Base-by-base conservation (phyloP, 2,329 filamentous ascomycete genomes). In the Clarireedia sp. region DNA sequence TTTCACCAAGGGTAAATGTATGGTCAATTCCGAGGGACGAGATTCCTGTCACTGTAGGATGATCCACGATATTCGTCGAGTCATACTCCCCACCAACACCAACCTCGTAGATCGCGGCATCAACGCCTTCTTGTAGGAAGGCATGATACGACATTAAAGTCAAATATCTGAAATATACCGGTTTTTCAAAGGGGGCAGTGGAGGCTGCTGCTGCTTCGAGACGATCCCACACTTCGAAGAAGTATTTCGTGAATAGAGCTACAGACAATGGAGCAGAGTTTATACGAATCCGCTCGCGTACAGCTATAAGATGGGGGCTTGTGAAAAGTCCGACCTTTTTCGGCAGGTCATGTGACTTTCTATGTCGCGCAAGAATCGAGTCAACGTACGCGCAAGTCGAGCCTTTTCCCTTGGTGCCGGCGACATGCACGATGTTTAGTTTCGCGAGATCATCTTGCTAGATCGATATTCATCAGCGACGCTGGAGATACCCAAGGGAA, bases 321-420 rank as follows among this genome's bases (percentile, higher is more conserved):
- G 81, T 88, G 72, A 85, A 86, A 33, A 87, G 76, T 12, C 85
- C 85, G 40, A 80, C 75, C 26, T 63, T 66, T 41, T 43, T 24
- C 9, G 64, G 67, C 2, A 66, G 54, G 5, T 62, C 61, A 46
- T 64, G 64, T 53, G 55, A 60, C 33, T 61, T 58, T 17, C 74
- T 74, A 63, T 82, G 78, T 51, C 74, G 74, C 16, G 73, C 71
- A 45, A 89, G 76, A 58, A 89, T 82, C 7, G 80, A 81, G 59
- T 82, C 76, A 56, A 81, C 75, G 60, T 85, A 87, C 40, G 84
- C 85, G 65, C 85, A 89, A 1, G 84, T 87, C 64, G 80, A 85
- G 26, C 86, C 86, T 70, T 89, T 90, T 5, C 86, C 86, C 68
- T 89, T 89, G n/a, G 85, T 89, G 5, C 86, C 86, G 23, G 85